phyloP scores from a whole-genome alignment of 345 rosid species.

The Eutrema japonicum region DNA sequence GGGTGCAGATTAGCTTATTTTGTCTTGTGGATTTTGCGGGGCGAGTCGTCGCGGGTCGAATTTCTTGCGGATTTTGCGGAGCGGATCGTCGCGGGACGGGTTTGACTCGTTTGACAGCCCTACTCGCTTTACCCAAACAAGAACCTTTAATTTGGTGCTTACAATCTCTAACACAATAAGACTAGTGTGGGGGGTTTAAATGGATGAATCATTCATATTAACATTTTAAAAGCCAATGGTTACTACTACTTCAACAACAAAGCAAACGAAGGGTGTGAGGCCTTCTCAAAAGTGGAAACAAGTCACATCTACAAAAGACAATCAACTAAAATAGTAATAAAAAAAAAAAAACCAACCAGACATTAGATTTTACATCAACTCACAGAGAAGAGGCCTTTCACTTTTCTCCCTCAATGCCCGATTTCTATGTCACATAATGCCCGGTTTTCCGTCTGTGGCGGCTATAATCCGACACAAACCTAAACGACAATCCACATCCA shows the following conservation, averaged over 20 bases:
- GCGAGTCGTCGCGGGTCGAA: too few relatives aligned
- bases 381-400: constrained; percentile 9
- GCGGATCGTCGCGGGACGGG: too few relatives aligned
- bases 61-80: too few relatives aligned
- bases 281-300: constrained; percentile 25
- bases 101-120: too few relatives aligned
- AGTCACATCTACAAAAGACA: constrained; percentile 16
- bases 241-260: constrained; percentile 1
- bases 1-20: too few relatives aligned
- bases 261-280: constrained; percentile 1
- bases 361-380: constrained; percentile 23
- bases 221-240: constrained; percentile 20
- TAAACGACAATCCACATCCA: constrained; percentile 82
- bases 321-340: not conserved
- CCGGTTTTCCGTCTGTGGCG: constrained; percentile 93
- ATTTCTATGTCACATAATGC: constrained; percentile 56
- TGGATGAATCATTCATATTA: constrained; percentile 5
- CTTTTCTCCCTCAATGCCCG: not conserved
- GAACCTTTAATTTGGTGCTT: too few relatives aligned
- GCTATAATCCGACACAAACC: constrained; percentile 94
- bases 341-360: not conserved
- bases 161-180: not conserved
- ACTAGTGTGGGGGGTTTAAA: not conserved
- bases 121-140: too few relatives aligned
- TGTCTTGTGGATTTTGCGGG: too few relatives aligned